Evolutionary conservation across 2,329 filamentous ascomycete species (phyloP).

Genomic region (Aureobasidium sp.): DNA sequence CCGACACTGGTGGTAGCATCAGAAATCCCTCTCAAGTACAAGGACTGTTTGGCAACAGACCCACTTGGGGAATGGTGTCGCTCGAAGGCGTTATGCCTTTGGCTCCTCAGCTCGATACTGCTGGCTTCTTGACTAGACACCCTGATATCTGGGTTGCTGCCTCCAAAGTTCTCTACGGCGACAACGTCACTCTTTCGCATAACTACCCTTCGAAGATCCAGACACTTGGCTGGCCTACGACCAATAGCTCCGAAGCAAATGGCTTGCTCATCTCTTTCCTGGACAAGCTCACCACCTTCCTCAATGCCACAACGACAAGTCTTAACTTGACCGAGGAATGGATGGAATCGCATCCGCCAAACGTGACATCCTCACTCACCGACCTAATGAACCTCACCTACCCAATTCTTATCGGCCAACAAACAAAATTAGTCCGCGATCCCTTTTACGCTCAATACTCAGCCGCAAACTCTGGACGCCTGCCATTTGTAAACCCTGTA

Average conservation of each 20-base stretch:
- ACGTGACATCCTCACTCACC: slow-evolving; percentile 35
- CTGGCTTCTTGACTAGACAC: slow-evolving; percentile 52
- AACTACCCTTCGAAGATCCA: slow-evolving; percentile 47
- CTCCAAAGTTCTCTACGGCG: slow-evolving; percentile 48
- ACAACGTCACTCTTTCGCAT: slow-evolving; percentile 48
- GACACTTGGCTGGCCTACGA: slow-evolving; percentile 48
- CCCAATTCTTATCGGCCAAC: slow-evolving; percentile 53
- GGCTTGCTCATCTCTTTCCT: slow-evolving; percentile 48
- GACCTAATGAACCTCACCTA: slow-evolving; percentile 51
- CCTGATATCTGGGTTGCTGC: slow-evolving; percentile 49
- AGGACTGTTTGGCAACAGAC: slow-evolving; percentile 57
- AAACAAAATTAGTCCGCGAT: slow-evolving; percentile 49
- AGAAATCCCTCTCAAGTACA: slow-evolving; percentile 54
- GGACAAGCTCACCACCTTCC: slow-evolving; percentile 46
- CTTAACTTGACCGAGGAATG: slow-evolving; percentile 43
- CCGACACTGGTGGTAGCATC: slow-evolving; percentile 57
- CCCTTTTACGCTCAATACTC: slow-evolving; percentile 59
- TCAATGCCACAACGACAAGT: slow-evolving; percentile 41
- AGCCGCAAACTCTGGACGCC: slow-evolving; percentile 47
- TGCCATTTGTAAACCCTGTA: slow-evolving; percentile 56
- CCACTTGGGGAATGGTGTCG: slow-evolving; percentile 51
- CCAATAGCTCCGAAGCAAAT: slow-evolving; percentile 40
- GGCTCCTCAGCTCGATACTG: slow-evolving; percentile 52
- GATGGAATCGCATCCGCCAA: slow-evolving; percentile 36
- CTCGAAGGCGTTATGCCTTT: slow-evolving; percentile 57